Evolutionary conservation across 1,284 basidiomycete genomes (phyloP).

Genomic region (Cutaneotrichosporon cyanovorans): DNA sequence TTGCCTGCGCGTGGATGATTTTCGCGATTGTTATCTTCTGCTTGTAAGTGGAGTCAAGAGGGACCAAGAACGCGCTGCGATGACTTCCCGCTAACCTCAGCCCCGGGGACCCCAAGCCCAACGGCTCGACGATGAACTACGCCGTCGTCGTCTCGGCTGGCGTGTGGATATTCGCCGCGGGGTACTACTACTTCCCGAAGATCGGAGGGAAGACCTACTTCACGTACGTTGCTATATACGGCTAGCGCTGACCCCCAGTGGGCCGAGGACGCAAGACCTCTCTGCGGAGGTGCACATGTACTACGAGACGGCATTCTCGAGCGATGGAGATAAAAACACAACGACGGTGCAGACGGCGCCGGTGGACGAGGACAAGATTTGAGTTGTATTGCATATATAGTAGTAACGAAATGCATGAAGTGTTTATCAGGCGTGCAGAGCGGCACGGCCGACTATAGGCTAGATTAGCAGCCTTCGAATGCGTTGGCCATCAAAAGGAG

Average conservation of each 20-base stretch:
- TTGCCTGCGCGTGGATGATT: slow-evolving; percentile 33
- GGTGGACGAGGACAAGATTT: background rate
- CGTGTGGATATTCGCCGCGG: slow-evolving; percentile 32
- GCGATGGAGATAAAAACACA: background rate
- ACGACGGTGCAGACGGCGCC: background rate
- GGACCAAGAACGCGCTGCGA: too few relatives aligned
- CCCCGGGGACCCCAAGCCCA: slow-evolving; percentile 30
- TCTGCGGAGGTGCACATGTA: slow-evolving; percentile 11
- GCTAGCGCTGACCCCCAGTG: slow-evolving; percentile 2
- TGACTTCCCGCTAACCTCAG: slow-evolving; percentile 18
- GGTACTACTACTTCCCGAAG: slow-evolving; percentile 31
- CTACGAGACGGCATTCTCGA: slow-evolving; percentile 7
- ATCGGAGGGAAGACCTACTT: slow-evolving; percentile 40
- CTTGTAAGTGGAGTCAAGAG: slow-evolving; percentile 23
- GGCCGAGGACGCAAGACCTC: slow-evolving; percentile 10
- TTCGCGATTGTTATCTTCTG: slow-evolving; percentile 39
- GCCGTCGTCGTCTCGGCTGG: slow-evolving; percentile 30
- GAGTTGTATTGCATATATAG: background rate
- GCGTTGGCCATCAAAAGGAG: too few relatives aligned
- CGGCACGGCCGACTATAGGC: too few relatives aligned
- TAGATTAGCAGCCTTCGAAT: too few relatives aligned
- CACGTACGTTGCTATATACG: slow-evolving; percentile 4
- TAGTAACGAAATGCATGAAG: too few relatives aligned
- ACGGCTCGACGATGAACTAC: slow-evolving; percentile 33
- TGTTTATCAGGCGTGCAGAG: too few relatives aligned